A percentile compares a stretch with the other conserved stretches of the same genome.
Conservation (phyloP, 768 basidiomycete species). For the Tricholomella constricta region DNA sequence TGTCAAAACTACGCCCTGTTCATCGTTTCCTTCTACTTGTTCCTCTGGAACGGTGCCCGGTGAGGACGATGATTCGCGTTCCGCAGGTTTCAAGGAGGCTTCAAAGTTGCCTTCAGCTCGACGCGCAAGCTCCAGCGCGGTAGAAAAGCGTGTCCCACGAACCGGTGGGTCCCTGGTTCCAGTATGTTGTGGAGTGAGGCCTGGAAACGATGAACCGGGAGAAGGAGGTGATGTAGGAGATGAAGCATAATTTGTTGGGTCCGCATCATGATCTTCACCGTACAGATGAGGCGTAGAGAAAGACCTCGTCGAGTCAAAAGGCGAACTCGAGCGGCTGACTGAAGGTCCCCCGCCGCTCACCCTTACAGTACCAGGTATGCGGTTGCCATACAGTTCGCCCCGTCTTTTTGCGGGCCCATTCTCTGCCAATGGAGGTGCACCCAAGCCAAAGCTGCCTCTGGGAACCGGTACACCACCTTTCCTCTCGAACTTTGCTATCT, state of each 20-base stretch:
- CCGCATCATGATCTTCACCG: conserved; percentile 15
- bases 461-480: conserved; percentile 78
- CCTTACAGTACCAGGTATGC: conserved; percentile 51
- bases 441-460: conserved; percentile 72
- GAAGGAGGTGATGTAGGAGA: conserved; percentile 33
- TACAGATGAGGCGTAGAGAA: conserved; percentile 30
- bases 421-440: conserved; percentile 56
- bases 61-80: conserved; percentile 18
- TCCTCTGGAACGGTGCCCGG: not conserved
- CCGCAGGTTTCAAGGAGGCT: conserved; percentile 13
- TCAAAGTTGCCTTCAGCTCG: conserved; percentile 36
- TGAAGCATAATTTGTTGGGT: conserved; percentile 25
- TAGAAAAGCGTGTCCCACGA: conserved; percentile 38
- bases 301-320: conserved; percentile 24
- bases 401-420: conserved; percentile 50
- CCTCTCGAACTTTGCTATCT: conserved; percentile 79
- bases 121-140: conserved; percentile 43
- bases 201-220: conserved; percentile 24
- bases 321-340: conserved; percentile 27
- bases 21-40: not conserved
- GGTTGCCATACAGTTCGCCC: conserved; percentile 75
- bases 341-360: conserved; percentile 30
- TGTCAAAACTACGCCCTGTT: not conserved
- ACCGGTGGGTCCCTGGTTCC: conserved; percentile 16
- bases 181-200: conserved; percentile 14